Base-by-base conservation (phyloP, 768 basidiomycete genomes). In the Amanita muscaria region DNA sequence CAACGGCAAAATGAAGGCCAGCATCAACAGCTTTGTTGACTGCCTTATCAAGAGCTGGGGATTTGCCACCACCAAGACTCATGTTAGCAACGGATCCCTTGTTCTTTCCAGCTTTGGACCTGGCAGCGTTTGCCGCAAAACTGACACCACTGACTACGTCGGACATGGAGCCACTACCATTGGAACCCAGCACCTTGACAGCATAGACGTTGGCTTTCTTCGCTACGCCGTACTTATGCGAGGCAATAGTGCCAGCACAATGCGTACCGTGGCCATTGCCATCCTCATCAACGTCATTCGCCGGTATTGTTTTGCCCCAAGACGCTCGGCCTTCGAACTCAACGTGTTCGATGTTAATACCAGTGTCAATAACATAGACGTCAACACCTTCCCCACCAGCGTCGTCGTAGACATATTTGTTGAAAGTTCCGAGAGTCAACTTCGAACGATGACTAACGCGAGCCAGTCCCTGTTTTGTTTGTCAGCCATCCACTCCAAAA, bases 41-140 rank as follows among this genome's bases (percentile, higher is more conserved):
- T 41, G 83, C 79, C 18, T 73, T 72, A 51, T 99, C 91, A 41
- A 98, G 74, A 25, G 88, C 76, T 16, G 68, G 73, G 4, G 88
- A 89, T 69, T 93, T 94, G 48, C 90, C 89, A 56, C 96, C 96
- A 51, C 96, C 96, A 42, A 99, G 83, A 61, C 83, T 87, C 96
- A 99, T 96, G 74, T 94, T 94, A 40, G 84, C 88, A 42, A 93
- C 91, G 14, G 90, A 91, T 18, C 96, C 96, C 70, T 91, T 93
- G 75, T 94, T 88, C 34, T 65, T 66, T 44, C 83, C 70, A 42
- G 68, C 75, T 59, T 83, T 88, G 19, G 59, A 53, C 31, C 62
- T 58, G 5, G 87, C 77, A 14, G 63, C 44, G 12, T 57, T 49
- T 2, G 76, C 75, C 42, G 93, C 93, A 76, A 79, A 99, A 18